Evolutionary conservation across 2,329 filamentous ascomycete species (phyloP).

Genomic region (Rhynchosporium agropyri): DNA sequence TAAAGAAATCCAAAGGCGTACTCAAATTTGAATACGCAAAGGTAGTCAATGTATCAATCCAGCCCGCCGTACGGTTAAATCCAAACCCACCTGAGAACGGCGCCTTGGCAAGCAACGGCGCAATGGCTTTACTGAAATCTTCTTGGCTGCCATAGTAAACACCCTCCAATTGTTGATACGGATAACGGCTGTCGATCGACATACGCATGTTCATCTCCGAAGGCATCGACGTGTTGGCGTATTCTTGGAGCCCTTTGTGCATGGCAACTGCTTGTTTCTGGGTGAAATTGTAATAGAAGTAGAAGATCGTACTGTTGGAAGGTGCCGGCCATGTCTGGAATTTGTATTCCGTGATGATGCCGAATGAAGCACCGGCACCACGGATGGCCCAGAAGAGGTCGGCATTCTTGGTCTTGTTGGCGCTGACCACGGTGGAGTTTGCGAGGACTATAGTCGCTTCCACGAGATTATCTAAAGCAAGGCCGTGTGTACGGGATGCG

Average conservation of each 20-base stretch:
- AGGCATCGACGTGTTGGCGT: conserved; percentile 29
- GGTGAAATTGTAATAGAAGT: conserved; percentile 18
- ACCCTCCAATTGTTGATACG: conserved; percentile 13
- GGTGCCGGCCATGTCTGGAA: conserved; percentile 57
- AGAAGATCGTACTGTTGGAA: conserved; percentile 24
- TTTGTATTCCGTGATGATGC: conserved; percentile 40
- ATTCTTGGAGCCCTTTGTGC: conserved; percentile 23
- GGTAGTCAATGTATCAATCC: conserved; percentile 25
- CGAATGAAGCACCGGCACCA: conserved; percentile 43
- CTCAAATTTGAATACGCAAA: conserved; percentile 27
- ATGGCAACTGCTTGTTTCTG: conserved; percentile 15
- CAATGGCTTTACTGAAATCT: conserved; percentile 23
- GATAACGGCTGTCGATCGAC: conserved; percentile 19
- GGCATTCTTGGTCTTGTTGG: conserved; percentile 46
- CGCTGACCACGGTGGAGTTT: conserved; percentile 36
- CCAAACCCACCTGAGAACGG: conserved; percentile 22
- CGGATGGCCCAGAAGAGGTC: conserved; percentile 52
- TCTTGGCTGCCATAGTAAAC: conserved; percentile 28
- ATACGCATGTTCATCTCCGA: conserved; percentile 30
- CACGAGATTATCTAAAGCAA: conserved; percentile 28
- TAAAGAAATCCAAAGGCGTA: conserved; percentile 26
- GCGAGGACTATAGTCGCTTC: conserved; percentile 28
- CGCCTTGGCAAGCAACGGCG: conserved; percentile 19
- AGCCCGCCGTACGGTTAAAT: conserved; percentile 19
- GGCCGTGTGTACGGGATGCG: conserved; percentile 29